Base-by-base conservation (phyloP, 768 basidiomycete species). In the Auriscalpium vulgare region DNA sequence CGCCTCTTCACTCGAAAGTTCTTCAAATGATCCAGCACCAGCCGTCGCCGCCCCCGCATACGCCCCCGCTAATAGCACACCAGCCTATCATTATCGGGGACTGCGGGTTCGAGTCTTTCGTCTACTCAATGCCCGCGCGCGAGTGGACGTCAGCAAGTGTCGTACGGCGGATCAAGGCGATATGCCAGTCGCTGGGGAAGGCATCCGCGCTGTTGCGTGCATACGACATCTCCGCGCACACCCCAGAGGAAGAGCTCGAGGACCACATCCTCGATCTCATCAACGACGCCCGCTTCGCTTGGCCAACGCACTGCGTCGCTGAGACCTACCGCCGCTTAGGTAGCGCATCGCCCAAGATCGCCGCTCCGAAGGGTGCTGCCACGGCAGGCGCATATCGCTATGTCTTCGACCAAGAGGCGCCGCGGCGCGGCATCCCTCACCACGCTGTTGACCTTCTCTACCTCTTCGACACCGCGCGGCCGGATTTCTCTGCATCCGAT, bases 51-150 rank as follows among this genome's bases (percentile, higher is more conserved):
- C 59, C 52, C 37, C 51, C 61, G 21, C 36, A 56, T 44, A 37
- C 56, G 37, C 35, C 50, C 54, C 49, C 57, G 50, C 45, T 53
- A 23, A n/a, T 48, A 40, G 56, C 59, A 47, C 59, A 63, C 46
- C 87, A 91, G 58, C 85, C 87, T 1, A 72, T 91, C 54, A 82
- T 91, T 57, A 85, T 91, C 50, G 88, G 88, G 8, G 88, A 91
- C 67, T 82, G 80, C 49, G 75, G 78, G 21, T 78, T 74, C 56
- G 85, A 89, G 60, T 81, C 84, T 10, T 74, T 82, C 50, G 74
- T 82, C 10, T 87, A 86, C 85, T 77, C 81, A 0, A 63, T 71
- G 3, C 73, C 82, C 13, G 78, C 79, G 2, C 85, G 82, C 6
- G 66, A 77, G 6, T 91, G 88, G 88, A 80, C 78, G 1, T 71